Base-by-base conservation (phyloP, 148 eudicot genomes). In the Mesembryanthemum crystallinum region DNA sequence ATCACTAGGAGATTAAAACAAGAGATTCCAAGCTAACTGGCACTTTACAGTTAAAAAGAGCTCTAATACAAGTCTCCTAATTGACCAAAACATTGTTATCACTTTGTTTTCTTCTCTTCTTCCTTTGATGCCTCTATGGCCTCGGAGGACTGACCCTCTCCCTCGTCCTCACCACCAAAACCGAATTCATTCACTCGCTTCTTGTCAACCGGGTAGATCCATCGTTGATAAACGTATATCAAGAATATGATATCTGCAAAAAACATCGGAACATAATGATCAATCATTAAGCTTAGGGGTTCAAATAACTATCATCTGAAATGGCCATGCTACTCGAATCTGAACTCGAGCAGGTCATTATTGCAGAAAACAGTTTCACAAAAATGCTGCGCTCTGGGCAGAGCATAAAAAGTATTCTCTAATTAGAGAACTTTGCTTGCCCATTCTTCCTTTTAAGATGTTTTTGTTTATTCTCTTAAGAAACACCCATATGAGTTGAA, bases 151-250 rank as follows among this genome's bases (percentile, higher is more conserved):
- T 79, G 82, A 62, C 77, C 87, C 69, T 85, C 94, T 52, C 77
- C 87, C 66, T 84, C 94, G 58, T 89, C 97, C 83, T 92, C 98
- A 43, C 92, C 97, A 5, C 84, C 97, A 72, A 94, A 94, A 62
- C 98, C 98, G 65, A 94, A 94, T 73, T 94, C 98, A 54, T 94
- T 94, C 42, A 94, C 97, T 58, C 98, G 86, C 82, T 90, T 94
- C 83, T 76, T 87, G 82, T 94, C 98, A 20, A 94, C 98, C 2
- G 97, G 98, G 83, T 94, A 94, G 45, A 84, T 72, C 98, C 98
- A 94, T 81, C 92, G 83, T 85, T 94, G 98, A 77, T 94, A 94
- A 21, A 94, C 74, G 42, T 87, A 89, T 86, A 94, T 94, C 88
- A 94, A 84, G 74, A 94, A 94, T 87, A 94, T 90, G 66, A 94